These are phyloP conservation scores for Tubosaeta brunneosetosa DNA, from an alignment of 768 basidiomycete species.

Conservation along the genomic window DNA sequence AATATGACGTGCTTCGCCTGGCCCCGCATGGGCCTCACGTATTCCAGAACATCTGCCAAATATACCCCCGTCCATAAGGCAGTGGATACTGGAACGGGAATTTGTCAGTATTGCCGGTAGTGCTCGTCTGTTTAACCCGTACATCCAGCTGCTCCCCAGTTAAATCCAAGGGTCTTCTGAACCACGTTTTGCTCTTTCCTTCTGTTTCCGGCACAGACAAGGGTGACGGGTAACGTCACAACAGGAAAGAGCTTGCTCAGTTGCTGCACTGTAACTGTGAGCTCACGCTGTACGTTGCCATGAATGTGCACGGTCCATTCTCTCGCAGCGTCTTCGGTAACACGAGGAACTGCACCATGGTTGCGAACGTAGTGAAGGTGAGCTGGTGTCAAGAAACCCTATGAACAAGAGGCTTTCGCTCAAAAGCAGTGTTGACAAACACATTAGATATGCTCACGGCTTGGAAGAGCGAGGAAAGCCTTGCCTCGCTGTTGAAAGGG, in stretches of 20 bases:
- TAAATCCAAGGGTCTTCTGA: slow-evolving; percentile 51
- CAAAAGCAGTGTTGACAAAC: background rate
- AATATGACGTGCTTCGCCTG: slow-evolving; percentile 50
- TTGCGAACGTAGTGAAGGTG: slow-evolving; percentile 58
- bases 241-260: slow-evolving; percentile 43
- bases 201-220: slow-evolving; percentile 62
- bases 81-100: slow-evolving; percentile 35
- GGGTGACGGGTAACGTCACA: slow-evolving; percentile 55
- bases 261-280: slow-evolving; percentile 41
- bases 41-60: slow-evolving; percentile 49
- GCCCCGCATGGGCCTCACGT: slow-evolving; percentile 35
- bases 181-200: slow-evolving; percentile 65
- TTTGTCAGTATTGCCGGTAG: background rate
- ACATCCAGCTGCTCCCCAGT: slow-evolving; percentile 49
- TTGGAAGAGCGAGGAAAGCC: slow-evolving; percentile 40
- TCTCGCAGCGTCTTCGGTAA: slow-evolving; percentile 33
- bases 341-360: slow-evolving; percentile 53
- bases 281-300: slow-evolving; percentile 34
- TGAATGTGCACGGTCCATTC: slow-evolving; percentile 44
- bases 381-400: slow-evolving; percentile 54
- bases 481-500: slow-evolving; percentile 57
- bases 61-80: slow-evolving; percentile 59
- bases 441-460: slow-evolving; percentile 21
- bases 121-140: background rate
- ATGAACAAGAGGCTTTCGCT: background rate